Evolutionary conservation across 768 basidiomycete genomes (phyloP).

Genomic region (Trametes cubensis): DNA sequence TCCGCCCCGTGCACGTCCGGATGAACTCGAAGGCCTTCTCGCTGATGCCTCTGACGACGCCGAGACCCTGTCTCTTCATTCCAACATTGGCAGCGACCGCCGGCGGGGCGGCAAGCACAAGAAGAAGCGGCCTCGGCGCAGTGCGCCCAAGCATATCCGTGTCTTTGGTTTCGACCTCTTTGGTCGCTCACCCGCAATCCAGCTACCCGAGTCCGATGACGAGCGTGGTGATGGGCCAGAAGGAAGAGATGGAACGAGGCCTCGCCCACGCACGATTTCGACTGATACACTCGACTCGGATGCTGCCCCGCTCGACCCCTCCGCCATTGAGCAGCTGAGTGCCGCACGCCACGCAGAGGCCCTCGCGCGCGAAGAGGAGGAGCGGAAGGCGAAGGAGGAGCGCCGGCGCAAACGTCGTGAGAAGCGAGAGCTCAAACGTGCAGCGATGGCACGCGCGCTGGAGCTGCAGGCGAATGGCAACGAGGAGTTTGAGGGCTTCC

Average conservation of each 20-base stretch:
- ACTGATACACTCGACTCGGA: slow-evolving; percentile 66
- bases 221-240: slow-evolving; percentile 35
- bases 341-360: slow-evolving; percentile 43
- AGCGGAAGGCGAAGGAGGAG: slow-evolving; percentile 46
- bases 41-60: slow-evolving; percentile 54
- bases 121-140: slow-evolving; percentile 18
- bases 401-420: slow-evolving; percentile 51
- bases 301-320: slow-evolving; percentile 63
- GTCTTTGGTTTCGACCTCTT: slow-evolving; percentile 72
- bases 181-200: slow-evolving; percentile 57
- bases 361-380: slow-evolving; percentile 42
- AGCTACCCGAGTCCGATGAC: slow-evolving; percentile 52
- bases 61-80: slow-evolving; percentile 67
- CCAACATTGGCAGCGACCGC: slow-evolving; percentile 51
- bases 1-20: slow-evolving; percentile 36
- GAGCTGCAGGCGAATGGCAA: slow-evolving; percentile 31
- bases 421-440: slow-evolving; percentile 47
- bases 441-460: slow-evolving; percentile 43
- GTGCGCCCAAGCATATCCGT: slow-evolving; percentile 46
- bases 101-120: slow-evolving; percentile 35
- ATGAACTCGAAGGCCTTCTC: slow-evolving; percentile 56
- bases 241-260: background rate
- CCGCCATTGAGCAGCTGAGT: slow-evolving; percentile 56
- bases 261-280: slow-evolving; percentile 29
- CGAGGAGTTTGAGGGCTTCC: slow-evolving; percentile 66